Conservation (phyloP, 768 basidiomycete genomes). For the Pleurotus giganteus region DNA sequence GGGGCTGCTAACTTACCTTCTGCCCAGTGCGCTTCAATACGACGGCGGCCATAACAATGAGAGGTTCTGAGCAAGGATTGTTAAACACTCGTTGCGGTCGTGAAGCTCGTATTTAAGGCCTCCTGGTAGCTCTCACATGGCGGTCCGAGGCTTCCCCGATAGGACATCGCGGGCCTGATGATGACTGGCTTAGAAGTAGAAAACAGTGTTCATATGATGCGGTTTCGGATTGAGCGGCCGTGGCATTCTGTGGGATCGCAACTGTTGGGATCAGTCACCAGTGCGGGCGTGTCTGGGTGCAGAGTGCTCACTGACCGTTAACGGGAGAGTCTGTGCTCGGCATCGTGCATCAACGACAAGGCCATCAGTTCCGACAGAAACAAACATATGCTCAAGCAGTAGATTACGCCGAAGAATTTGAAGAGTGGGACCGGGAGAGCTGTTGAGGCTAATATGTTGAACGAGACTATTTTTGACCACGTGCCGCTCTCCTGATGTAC, state of each 20-base stretch:
- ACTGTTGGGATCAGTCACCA: not conserved
- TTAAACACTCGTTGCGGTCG: not conserved
- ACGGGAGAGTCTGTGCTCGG: too few relatives aligned
- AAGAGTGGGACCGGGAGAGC: too few relatives aligned
- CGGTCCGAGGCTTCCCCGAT: slow-evolving; percentile 4
- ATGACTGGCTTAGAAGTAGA: not conserved
- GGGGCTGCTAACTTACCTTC: slow-evolving; percentile 36
- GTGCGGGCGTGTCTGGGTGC: too few relatives aligned
- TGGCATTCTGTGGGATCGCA: not conserved
- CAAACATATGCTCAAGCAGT: too few relatives aligned
- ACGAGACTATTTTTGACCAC: too few relatives aligned
- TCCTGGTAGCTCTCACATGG: not conserved
- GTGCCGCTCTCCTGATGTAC: too few relatives aligned
- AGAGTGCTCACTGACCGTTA: too few relatives aligned
- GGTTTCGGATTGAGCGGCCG: not conserved
- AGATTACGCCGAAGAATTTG: too few relatives aligned
- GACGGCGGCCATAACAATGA: slow-evolving; percentile 44
- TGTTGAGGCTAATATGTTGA: too few relatives aligned
- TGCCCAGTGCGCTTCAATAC: slow-evolving; percentile 57
- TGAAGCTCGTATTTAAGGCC: not conserved
- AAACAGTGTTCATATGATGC: slow-evolving; percentile 3
- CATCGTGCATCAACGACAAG: too few relatives aligned
- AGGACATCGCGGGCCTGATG: not conserved
- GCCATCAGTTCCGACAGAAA: too few relatives aligned
- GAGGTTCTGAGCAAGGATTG: not conserved